Conservation (phyloP, 179 eudicot species). For the Sideroxylon spinosum region DNA sequence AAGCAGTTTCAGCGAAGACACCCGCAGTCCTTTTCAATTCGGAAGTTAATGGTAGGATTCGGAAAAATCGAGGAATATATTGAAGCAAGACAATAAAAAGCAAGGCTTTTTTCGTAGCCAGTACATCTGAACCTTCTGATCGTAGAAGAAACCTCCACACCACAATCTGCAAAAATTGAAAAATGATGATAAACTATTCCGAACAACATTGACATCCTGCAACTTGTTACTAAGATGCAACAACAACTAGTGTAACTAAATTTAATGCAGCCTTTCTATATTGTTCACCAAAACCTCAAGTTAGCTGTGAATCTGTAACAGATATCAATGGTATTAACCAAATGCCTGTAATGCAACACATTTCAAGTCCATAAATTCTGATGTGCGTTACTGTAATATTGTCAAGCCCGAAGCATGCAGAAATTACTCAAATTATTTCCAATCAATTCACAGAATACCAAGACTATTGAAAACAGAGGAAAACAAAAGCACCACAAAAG, state of each 20-base stretch:
- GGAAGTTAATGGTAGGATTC: conserved; percentile 67
- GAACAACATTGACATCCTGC: background rate
- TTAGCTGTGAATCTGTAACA: background rate
- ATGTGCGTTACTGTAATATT: background rate
- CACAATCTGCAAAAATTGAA: conserved; percentile 56
- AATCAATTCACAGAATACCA: background rate
- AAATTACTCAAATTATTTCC: background rate
- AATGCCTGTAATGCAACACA: background rate
- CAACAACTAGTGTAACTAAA: background rate
- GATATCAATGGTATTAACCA: background rate
- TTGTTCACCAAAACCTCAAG: background rate
- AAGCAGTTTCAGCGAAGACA: conserved; percentile 95
- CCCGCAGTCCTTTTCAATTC: conserved; percentile 92
- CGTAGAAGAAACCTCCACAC: conserved; percentile 73
- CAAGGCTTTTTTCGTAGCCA: conserved; percentile 76
- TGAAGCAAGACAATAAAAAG: conserved; percentile 67
- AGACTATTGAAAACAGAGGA: background rate
- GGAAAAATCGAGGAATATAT: conserved; percentile 67
- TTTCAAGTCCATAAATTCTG: background rate
- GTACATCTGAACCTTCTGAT: conserved; percentile 69
- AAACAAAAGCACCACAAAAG: background rate
- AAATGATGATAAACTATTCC: background rate
- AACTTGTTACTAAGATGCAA: conserved; percentile 4
- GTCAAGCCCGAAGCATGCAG: background rate
- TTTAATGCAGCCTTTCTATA: background rate